Base-by-base conservation (phyloP, 2,329 filamentous ascomycete species). In the Calonectria crousiana region DNA sequence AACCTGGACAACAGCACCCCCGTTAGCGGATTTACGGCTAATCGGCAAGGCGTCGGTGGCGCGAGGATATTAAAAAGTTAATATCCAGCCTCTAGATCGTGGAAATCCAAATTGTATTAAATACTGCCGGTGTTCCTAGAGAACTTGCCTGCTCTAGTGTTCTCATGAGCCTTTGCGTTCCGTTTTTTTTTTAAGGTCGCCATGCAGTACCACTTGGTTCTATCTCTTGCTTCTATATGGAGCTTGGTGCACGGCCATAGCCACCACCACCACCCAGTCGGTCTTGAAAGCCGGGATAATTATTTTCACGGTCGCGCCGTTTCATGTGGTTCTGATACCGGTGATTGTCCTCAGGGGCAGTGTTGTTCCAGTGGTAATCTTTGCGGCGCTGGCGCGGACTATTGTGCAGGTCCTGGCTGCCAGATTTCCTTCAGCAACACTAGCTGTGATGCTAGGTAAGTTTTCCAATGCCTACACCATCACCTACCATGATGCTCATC, bases 311-410 rank as follows among this genome's bases (percentile, higher is more conserved):
- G 34, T 23, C 53, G 13, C 32, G 20, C 32, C 20, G 32, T 4
- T 38, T 38, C 32, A 13, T 58, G 53, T 23, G 53, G 53, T n/a
- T 36, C 53, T 26, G n/a, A 32, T 5, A n/a, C 11, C 16, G 20
- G 53, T 14, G 32, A 20, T 8, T 58, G 53, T 13, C 32, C 52
- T 14, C 28, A 58, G 20, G 52, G 52, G 8, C 66, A 78, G 53
- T 86, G 84, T 32, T 86, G 84, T 72, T 85, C 84, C 20, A 81
- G 78, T 23, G 74, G 75, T 16, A 83, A 84, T 6, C 80, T 79
- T 69, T 86, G 84, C 75, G 84, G 84, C n/a, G 83, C 78, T 4
- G 76, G 77, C 3, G 71, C 69, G 26, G 77, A 80, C 6, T 84
- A 79, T 68, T 85, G 84, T 51, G 80, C 75, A 14, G 84, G 83